Conservation (phyloP, 805 yeast genomes). For the Millerago galiae region DNA sequence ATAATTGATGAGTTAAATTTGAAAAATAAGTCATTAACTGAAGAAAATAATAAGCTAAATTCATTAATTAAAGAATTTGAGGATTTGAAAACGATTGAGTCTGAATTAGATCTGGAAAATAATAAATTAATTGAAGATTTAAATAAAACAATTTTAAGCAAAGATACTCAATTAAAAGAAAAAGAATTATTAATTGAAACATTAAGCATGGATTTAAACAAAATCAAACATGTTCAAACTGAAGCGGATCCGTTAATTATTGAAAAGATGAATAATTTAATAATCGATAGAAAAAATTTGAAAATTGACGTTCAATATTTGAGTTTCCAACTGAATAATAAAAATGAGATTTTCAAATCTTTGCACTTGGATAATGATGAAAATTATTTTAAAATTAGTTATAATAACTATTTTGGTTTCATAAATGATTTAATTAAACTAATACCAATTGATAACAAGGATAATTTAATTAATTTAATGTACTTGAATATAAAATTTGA, state of each 20-base stretch:
- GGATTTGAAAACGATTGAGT: conserved; percentile 44
- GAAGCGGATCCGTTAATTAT: no score
- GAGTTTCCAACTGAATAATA: background rate
- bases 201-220: conserved; percentile 9
- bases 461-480: conserved; percentile 1
- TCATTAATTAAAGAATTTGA: conserved; percentile 38
- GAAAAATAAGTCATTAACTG: conserved; percentile 29
- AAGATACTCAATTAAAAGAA: conserved; percentile 17
- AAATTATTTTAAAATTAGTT: background rate
- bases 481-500: background rate
- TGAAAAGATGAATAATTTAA: background rate
- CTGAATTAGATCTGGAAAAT: conserved; percentile 40
- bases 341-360: background rate
- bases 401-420: background rate
- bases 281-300: background rate
- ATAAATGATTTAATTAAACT: background rate
- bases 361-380: background rate
- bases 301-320: conserved; percentile 1
- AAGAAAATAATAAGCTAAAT: conserved; percentile 28
- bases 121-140: conserved; percentile 38
- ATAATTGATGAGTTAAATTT: conserved; percentile 30
- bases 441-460: conserved; percentile 1
- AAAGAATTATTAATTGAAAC: conserved; percentile 11
- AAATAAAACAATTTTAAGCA: conserved; percentile 28
- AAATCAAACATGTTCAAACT: background rate